These are phyloP conservation scores for Eucalyptus fibrosa DNA, from an alignment of 345 rosid genomes.

Conservation along the genomic window DNA sequence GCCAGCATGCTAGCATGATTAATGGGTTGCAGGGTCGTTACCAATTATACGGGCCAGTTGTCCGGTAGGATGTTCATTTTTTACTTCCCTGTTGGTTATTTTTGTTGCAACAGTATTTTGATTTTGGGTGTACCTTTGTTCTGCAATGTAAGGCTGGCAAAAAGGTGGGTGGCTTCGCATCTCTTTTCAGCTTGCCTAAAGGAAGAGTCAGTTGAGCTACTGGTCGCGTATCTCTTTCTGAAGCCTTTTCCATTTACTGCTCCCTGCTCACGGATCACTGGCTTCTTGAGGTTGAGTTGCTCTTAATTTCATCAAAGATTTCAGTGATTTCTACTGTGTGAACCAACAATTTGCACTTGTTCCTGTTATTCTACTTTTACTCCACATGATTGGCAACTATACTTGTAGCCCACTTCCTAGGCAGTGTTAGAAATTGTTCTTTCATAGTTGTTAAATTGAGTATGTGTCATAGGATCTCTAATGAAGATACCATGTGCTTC, in stretches of 20 bases:
- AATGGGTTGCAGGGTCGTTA: slow-evolving; percentile 65
- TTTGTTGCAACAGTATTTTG: neutral
- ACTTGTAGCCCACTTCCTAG: neutral
- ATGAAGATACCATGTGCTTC: neutral
- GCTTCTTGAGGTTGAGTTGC: slow-evolving; percentile 62
- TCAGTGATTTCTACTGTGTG: neutral
- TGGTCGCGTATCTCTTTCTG: slow-evolving; percentile 75
- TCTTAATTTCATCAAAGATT: neutral
- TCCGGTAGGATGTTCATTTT: slow-evolving; percentile 26
- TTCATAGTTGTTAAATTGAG: neutral
- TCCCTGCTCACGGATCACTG: slow-evolving; percentile 78
- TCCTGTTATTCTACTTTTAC: neutral
- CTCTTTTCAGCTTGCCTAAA: slow-evolving; percentile 81
- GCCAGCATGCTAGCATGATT: slow-evolving; percentile 96
- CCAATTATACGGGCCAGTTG: slow-evolving; percentile 64
- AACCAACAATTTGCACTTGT: neutral
- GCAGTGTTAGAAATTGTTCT: neutral
- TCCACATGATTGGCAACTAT: neutral
- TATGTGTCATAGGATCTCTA: neutral
- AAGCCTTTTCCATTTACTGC: slow-evolving; percentile 64
- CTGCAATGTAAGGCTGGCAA: slow-evolving; percentile 57
- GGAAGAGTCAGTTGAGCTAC: slow-evolving; percentile 79
- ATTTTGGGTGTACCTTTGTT: neutral
- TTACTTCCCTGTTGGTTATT: neutral
- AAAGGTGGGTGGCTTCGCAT: slow-evolving; percentile 91